A percentile compares a stretch with the other conserved stretches of the same genome.
These are phyloP conservation scores for Adenanthera pavonina DNA, from an alignment of 306 rosid species.

Conservation along the genomic window DNA sequence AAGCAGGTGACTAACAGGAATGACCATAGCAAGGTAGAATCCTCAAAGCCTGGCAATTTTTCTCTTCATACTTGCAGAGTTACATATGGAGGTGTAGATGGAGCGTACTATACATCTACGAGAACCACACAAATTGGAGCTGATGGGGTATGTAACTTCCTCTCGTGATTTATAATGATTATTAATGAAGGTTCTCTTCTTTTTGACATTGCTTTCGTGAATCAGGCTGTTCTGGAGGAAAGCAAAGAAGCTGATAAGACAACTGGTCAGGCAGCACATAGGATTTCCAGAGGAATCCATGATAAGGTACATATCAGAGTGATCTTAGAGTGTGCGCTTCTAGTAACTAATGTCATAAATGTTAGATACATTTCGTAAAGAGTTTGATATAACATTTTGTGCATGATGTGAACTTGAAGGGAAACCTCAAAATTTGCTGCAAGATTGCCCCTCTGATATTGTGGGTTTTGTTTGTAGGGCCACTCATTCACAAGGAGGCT, in stretches of 20 bases:
- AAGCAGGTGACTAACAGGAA: slow-evolving; percentile 37
- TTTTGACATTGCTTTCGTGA: slow-evolving; percentile 30
- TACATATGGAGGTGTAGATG: slow-evolving; percentile 85
- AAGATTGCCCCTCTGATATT: neutral
- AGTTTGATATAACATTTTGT: neutral
- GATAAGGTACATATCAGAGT: slow-evolving; percentile 67
- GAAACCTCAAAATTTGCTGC: neutral
- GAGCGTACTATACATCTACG: slow-evolving; percentile 79
- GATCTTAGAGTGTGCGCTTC: neutral
- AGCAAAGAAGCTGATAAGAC: slow-evolving; percentile 81
- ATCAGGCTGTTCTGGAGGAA: slow-evolving; percentile 74
- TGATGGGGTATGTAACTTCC: slow-evolving; percentile 67
- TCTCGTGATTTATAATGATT: neutral
- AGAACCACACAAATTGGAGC: slow-evolving; percentile 63
- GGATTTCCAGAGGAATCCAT: slow-evolving; percentile 79
- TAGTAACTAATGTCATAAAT: neutral
- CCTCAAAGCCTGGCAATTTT: slow-evolving; percentile 37
- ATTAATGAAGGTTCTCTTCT: neutral
- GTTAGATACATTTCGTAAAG: neutral
- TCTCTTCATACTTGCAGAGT: slow-evolving; percentile 66
- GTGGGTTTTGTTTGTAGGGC: slow-evolving; percentile 56
- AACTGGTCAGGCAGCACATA: slow-evolving; percentile 78
- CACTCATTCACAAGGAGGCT: slow-evolving; percentile 85
- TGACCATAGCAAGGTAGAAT: slow-evolving; percentile 40
- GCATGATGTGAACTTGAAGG: neutral